phyloP scores from a whole-genome alignment of 257 asterid genomes.

The Dorcoceras hygrometricum region DNA sequence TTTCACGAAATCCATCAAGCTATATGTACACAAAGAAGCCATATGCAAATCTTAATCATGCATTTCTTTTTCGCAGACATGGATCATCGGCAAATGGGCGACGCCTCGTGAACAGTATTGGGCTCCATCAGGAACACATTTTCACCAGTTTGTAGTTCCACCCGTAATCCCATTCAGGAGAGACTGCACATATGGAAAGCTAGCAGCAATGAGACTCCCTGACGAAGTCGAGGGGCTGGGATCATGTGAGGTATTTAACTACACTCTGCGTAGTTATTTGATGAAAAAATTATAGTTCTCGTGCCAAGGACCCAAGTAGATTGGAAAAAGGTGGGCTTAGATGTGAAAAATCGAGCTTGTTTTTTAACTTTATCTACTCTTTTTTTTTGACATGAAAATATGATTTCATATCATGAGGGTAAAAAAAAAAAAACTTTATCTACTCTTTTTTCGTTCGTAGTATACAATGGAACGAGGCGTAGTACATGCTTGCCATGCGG shows the following conservation, averaged over 20 bases:
- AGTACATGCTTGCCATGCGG: constrained; percentile 98
- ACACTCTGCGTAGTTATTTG: background rate
- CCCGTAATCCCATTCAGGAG: constrained; percentile 76
- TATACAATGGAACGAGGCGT: constrained; percentile 87
- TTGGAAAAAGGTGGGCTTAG: too few relatives aligned
- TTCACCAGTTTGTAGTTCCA: constrained; percentile 87
- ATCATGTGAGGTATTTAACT: constrained; percentile 66
- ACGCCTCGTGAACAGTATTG: constrained; percentile 72
- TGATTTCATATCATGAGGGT: too few relatives aligned
- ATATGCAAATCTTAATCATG: background rate
- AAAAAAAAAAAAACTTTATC: too few relatives aligned
- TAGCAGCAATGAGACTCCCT: constrained; percentile 88
- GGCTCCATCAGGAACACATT: constrained; percentile 78
- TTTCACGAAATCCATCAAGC: background rate
- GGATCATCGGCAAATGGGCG: constrained; percentile 85
- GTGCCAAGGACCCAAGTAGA: too few relatives aligned
- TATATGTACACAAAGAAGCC: background rate
- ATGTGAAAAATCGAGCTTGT: background rate
- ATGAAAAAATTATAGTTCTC: too few relatives aligned
- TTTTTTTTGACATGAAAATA: too few relatives aligned
- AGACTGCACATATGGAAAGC: constrained; percentile 79
- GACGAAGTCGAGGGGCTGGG: constrained; percentile 83
- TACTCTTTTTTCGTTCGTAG: constrained; percentile 33
- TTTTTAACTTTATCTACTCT: background rate
- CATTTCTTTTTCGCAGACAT: constrained; percentile 40